Conservation (phyloP, 371 early-diverging fungal genomes). For the Apophysomyces variabilis region DNA sequence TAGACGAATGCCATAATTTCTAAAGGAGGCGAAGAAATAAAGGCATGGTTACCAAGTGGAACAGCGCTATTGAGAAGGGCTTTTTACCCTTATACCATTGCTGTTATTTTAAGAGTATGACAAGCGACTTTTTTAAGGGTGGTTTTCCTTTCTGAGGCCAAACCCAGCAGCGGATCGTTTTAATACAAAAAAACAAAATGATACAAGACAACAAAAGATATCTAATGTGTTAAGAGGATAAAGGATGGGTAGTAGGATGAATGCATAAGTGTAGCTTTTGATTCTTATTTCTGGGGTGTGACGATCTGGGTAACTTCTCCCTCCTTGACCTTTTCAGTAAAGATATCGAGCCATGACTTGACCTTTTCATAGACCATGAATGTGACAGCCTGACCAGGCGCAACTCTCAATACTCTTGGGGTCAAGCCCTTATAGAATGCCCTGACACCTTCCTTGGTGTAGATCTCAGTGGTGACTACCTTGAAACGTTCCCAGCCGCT, state of each 20-base stretch:
- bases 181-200: constrained; percentile 10
- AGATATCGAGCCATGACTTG: constrained; percentile 70
- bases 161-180: constrained; percentile 1
- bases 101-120: constrained; percentile 9
- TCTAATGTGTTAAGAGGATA: neutral
- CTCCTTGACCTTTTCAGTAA: constrained; percentile 50
- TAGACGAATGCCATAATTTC: neutral
- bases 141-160: constrained; percentile 11
- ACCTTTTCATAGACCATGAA: constrained; percentile 90
- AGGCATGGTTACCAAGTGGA: neutral
- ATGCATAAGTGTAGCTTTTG: neutral
- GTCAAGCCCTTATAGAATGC: constrained; percentile 97
- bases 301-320: constrained; percentile 30
- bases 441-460: constrained; percentile 87
- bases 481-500: constrained; percentile 84
- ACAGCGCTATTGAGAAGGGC: neutral
- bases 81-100: constrained; percentile 2
- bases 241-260: constrained; percentile 2
- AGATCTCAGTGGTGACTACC: constrained; percentile 70
- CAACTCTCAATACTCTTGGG: constrained; percentile 91
- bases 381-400: constrained; percentile 87
- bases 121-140: neutral
- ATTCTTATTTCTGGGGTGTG: constrained; percentile 23
- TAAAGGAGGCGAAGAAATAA: neutral
- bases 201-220: constrained; percentile 7